Conservation (phyloP, 495 filamentous ascomycete species). For the Amniculicola lignicola region DNA sequence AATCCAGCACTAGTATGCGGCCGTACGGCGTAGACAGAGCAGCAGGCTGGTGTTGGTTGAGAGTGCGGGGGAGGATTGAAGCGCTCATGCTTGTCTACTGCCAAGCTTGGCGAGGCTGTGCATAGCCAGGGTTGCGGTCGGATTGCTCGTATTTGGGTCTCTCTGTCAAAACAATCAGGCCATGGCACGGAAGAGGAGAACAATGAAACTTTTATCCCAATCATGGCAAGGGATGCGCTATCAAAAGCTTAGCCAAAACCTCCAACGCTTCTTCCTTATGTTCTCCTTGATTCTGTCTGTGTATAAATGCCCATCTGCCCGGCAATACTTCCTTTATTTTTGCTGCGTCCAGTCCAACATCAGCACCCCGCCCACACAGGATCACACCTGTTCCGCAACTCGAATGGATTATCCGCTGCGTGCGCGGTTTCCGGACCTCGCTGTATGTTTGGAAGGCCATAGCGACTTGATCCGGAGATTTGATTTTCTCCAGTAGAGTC, state of each 20-base stretch:
- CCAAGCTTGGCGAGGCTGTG: no score
- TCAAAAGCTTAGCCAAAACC: background rate
- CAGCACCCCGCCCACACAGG: slow-evolving; percentile 9
- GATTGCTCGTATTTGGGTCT: no score
- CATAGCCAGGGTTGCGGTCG: no score
- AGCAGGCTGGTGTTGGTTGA: no score
- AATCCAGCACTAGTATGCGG: no score
- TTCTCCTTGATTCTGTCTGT: background rate
- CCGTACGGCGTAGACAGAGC: no score
- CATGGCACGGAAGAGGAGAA: no score
- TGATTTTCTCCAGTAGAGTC: slow-evolving; percentile 19
- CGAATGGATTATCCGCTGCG: slow-evolving; percentile 47
- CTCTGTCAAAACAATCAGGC: no score
- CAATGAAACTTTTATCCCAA: no score
- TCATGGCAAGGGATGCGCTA: no score
- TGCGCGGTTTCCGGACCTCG: slow-evolving; percentile 40
- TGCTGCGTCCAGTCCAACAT: slow-evolving; percentile 1
- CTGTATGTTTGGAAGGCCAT: slow-evolving; percentile 41
- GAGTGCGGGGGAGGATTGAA: no score
- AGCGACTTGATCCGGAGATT: slow-evolving; percentile 17
- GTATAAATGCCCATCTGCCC: slow-evolving; percentile 15
- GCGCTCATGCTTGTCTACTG: no score
- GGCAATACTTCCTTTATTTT: slow-evolving; percentile 11
- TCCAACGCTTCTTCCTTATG: slow-evolving; percentile 11
- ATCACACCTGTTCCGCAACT: slow-evolving; percentile 6